Evolutionary conservation across 2,329 filamentous ascomycete species (phyloP), one percentile per base, ranked within the genome.

Genomic region (Penicillium brevicompactum): DNA sequence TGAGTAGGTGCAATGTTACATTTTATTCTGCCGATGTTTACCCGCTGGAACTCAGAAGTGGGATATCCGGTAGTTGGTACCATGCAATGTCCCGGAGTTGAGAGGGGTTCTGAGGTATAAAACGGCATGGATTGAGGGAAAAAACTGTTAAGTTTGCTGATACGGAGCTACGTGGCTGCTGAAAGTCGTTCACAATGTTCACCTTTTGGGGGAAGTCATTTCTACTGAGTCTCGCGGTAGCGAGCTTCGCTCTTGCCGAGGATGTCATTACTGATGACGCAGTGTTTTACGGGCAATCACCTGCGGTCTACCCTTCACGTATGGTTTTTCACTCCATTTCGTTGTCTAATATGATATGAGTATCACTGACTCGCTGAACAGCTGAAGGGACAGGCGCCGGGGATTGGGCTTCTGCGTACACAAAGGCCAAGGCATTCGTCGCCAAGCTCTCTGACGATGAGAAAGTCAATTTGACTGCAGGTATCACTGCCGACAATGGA

Each of bases 361-460:
- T 21, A 31, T n/a, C 11, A 47, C 32, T 51, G 9, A 53, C 44
- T 31, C 2, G 51, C 3, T 2, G 2, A 21, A 2, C 21, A 67
- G 65, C 65, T 1, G 53, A 65, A 22, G 64, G 62, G 10, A 56
- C 56, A 9, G 70, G 69, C 4, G 57, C 68, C 10, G 73, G 73
- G 5, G 58, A 64, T 8, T 77, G 75, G 74, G 67, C 69, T 24
- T 58, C 60, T 13, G 73, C 74, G 0, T 72, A 73, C 34, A 49
- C 61, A 11, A 72, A 74, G 53, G 77, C 77, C 2, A 68, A 65
- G 53, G 64, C 62, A 1, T 65, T 79, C 13, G 72, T 78, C 13
- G 66, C 68, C 0, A 67, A 75, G 40, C 62, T 80, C 46, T 77
- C 75, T 1, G 60, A 73, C 6, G 72, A 75, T 32, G 76, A 80